A percentile compares a stretch with the other conserved stretches of the same genome.
These are phyloP conservation scores for Gamsiella multidivaricata DNA, from an alignment of 192 early-diverging fungal species.

Conservation along the genomic window DNA sequence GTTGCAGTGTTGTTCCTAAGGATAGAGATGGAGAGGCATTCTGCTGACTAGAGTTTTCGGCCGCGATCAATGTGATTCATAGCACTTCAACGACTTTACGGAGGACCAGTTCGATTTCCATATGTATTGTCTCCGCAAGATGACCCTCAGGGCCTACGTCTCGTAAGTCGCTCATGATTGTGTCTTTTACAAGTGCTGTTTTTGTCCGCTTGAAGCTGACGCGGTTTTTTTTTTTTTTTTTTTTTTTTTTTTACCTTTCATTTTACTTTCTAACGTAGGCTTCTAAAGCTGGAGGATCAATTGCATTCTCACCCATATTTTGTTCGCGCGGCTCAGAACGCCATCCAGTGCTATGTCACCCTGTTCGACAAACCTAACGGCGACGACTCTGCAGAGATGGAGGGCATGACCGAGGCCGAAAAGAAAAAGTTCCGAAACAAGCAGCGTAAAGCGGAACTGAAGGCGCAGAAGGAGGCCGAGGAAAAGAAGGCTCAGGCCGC, in stretches of 20 bases:
- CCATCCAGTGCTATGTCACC: conserved; percentile 64
- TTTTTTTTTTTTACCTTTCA: background rate
- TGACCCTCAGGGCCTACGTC: conserved; percentile 87
- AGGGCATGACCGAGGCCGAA: conserved; percentile 73
- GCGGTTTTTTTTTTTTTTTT: background rate
- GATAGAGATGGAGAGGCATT: background rate
- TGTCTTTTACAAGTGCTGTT: no score
- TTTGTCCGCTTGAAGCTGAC: background rate
- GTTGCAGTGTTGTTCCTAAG: background rate
- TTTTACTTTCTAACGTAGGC: conserved; percentile 31
- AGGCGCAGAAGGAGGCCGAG: conserved; percentile 64
- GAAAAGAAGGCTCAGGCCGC: conserved; percentile 60
- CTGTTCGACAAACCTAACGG: conserved; percentile 51
- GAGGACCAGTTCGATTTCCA: conserved; percentile 99
- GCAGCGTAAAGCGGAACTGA: conserved; percentile 79
- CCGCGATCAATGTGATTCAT: no score
- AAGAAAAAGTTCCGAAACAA: conserved; percentile 83
- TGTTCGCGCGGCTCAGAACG: conserved; percentile 77
- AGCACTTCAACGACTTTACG: conserved; percentile 83
- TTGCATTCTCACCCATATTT: conserved; percentile 79
- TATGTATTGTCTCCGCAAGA: conserved; percentile 90
- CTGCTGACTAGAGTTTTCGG: background rate
- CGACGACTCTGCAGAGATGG: conserved; percentile 47
- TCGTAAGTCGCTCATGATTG: conserved; percentile 62
- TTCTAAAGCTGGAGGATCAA: conserved; percentile 83